Base-by-base conservation (phyloP, 805 yeast species). In the Suhomyces tanzawaensis region DNA sequence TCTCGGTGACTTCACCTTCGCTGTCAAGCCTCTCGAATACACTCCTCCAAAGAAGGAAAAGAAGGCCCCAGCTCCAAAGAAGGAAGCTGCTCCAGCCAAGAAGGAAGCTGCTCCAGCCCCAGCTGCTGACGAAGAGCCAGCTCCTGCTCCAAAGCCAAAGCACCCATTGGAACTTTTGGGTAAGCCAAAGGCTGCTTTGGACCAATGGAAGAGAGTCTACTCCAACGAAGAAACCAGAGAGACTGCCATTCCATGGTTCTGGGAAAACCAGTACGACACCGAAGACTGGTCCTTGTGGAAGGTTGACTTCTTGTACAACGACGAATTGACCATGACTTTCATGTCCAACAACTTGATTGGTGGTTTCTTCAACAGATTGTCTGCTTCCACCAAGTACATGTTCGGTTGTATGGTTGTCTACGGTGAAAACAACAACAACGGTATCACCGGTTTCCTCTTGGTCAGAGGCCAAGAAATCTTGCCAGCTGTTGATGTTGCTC, bases 351-450 rank as follows among this genome's bases (percentile, higher is more conserved):
- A 91, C 82, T 80, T 88, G 70, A 76, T 93, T 62, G 98, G 97
- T 64, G 98, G 98, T 62, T 91, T 91, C 85, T 86, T 91, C 83
- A 82, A 81, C 85, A 86, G 99, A 77, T 79, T 91, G 60, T 64
- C 81, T 44, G 98, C 81, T 51, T 91, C 98, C 49, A 76, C 86
- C 74, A 91, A 91, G 74, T 91, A 81, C 81, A 66, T 93, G 79
- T 91, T 91, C 66, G 99, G 98, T 62, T 75, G 81, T 61, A 66
- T 84, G 71, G 95, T 90, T 57, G 98, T 93, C 54, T 91, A 85
- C 75, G 99, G 99, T 72, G 97, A 86, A 77, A 88, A 89, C 89
- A 91, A 89, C 85, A 76, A 83, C 83, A 91, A 91, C 74, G 98
- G 97, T 76, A 90, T 91, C 64, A 74, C 86, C 55, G 97, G 96